Percentiles rank a stretch among this genome's conserved stretches.
Evolutionary conservation across 129 eudicot species (phyloP).

Genomic region (Rutidosis leptorrhynchoides): DNA sequence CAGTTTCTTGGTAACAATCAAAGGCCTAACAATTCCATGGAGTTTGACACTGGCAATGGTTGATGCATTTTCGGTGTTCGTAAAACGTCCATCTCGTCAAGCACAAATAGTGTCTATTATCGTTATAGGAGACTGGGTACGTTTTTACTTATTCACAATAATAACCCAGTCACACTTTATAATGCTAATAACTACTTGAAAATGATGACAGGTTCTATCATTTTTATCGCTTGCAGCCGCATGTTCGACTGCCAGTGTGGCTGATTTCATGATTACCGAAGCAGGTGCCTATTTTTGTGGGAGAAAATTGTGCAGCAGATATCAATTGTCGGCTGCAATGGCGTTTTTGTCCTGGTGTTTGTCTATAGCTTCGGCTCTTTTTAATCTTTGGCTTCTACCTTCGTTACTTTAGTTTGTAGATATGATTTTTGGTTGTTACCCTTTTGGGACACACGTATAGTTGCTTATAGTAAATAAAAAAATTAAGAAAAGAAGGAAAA

Average conservation of each 20-base stretch:
- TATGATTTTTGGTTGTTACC: slow-evolving; percentile 1
- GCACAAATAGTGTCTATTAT: slow-evolving; percentile 57
- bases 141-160: not conserved
- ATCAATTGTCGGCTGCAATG: slow-evolving; percentile 86
- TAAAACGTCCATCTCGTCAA: slow-evolving; percentile 76
- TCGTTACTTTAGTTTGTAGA: slow-evolving; percentile 35
- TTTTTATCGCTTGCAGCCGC: slow-evolving; percentile 90
- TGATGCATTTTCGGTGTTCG: slow-evolving; percentile 67
- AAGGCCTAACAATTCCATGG: slow-evolving; percentile 96
- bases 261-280: slow-evolving; percentile 56
- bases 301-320: slow-evolving; percentile 59
- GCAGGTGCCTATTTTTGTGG: slow-evolving; percentile 48
- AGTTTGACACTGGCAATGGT: slow-evolving; percentile 75
- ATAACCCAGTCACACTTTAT: not conserved
- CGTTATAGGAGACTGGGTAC: slow-evolving; percentile 85
- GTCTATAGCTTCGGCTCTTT: slow-evolving; percentile 72
- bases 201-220: slow-evolving; percentile 58
- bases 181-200: not conserved
- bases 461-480: slow-evolving; percentile 22
- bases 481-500: slow-evolving; percentile 6
- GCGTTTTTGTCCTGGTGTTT: slow-evolving; percentile 92
- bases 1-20: slow-evolving; percentile 91
- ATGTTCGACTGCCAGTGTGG: slow-evolving; percentile 86
- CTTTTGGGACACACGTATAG: slow-evolving; percentile 16
- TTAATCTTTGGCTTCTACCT: slow-evolving; percentile 87